phyloP scores from a whole-genome alignment of 257 asterid species.

The Solanum chaucha region DNA sequence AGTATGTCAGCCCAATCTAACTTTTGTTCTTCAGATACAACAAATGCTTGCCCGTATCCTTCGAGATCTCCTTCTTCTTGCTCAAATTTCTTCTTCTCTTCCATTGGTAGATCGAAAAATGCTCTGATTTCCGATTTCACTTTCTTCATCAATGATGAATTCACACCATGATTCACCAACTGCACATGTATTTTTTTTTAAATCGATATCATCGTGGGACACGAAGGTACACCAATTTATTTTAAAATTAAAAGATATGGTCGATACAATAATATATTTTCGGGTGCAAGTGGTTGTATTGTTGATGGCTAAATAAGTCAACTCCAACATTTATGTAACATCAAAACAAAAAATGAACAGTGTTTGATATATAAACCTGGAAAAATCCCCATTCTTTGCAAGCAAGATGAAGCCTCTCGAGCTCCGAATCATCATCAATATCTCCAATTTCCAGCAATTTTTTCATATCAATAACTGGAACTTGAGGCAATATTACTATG shows the following conservation, averaged over 20 bases:
- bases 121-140: not conserved
- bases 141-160: conserved; percentile 11
- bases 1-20: conserved; percentile 63
- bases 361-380: not conserved
- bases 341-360: not conserved
- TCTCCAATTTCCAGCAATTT: not conserved
- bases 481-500: not conserved
- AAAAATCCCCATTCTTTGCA: not conserved
- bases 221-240: not conserved
- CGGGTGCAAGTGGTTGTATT: not conserved
- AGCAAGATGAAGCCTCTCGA: not conserved
- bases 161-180: conserved; percentile 56
- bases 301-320: not conserved
- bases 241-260: too few species aligned
- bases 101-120: conserved; percentile 41
- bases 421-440: not conserved
- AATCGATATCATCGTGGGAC: not conserved
- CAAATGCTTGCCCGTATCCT: conserved; percentile 59
- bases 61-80: conserved; percentile 25
- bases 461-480: not conserved
- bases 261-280: too few species aligned
- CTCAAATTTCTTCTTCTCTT: conserved; percentile 37
- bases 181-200: not conserved
- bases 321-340: not conserved
- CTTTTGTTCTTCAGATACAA: conserved; percentile 54